Base-by-base conservation (phyloP, 495 filamentous ascomycete genomes). In the Stereocaulon alpinum region DNA sequence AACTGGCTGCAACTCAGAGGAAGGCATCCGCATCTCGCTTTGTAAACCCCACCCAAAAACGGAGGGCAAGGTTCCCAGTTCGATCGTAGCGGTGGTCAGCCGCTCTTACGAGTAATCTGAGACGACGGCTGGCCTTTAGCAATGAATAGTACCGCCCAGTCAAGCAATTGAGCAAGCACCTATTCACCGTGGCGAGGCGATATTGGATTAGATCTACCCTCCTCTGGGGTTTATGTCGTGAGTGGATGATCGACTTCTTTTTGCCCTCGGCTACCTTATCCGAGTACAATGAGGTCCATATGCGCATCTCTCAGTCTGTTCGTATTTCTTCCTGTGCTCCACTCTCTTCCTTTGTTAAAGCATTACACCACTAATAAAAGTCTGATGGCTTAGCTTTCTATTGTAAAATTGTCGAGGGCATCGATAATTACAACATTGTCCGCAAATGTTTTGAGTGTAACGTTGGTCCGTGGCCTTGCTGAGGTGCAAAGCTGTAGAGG, bases 81-180 rank as follows among this genome's bases (percentile, higher is more conserved):
- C 80, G 80, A 82, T 79, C 73, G 74, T 72, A 67, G 73, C 76
- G 78, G 79, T 79, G 72, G 76, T 70, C 73, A 67, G 69, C 72
- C 69, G 82, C 80, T 82, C 80, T 73, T 72, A 73, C 63, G 75
- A 79, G 80, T 80, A 83, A 79, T 79, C 75, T 72, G 71, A 72
- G 80, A 82, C 71, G 77, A 74, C 80, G 74, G 67, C 66, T 62
- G 72, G 71, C 74, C 71, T 68, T 83, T 80, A 83, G 79, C 75
- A 80, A 80, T 82, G 80, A 73, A 75, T 69, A 73, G 77, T 76
- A 82, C 71, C 65, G 76, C 80, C 77, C 78, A 83, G 80, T 77
- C 78, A 80, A 82, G 80, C 70, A 82, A 82, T 81, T 80, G 77
- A 80, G 80, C 80, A 83, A 77, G 81, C 76, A 72, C 73, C 77